Percentiles rank a stretch among this genome's conserved stretches.
Conservation (phyloP, 129 eudicot species). For the Saposhnikovia divaricata region DNA sequence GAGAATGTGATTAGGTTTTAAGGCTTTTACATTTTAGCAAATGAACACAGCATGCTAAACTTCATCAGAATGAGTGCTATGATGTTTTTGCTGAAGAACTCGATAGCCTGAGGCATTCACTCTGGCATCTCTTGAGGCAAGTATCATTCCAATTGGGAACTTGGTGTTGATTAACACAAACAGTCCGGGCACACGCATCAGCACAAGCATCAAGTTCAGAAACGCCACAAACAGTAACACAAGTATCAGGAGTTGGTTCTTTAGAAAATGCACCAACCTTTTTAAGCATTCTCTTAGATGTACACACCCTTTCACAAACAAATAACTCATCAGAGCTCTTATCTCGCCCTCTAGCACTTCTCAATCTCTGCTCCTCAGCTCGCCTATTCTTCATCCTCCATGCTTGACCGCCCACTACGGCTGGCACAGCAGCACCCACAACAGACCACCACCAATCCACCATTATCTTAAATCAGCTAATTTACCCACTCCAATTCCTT, state of each 20-base stretch:
- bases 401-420: conserved; percentile 73
- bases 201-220: conserved; percentile 98
- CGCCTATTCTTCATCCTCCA: conserved; percentile 66
- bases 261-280: conserved; percentile 92
- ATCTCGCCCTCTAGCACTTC: conserved; percentile 78
- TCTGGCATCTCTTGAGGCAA: conserved; percentile 82
- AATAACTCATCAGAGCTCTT: conserved; percentile 90
- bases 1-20: background rate
- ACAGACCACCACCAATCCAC: conserved; percentile 93
- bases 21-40: background rate
- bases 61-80: background rate
- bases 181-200: conserved; percentile 97
- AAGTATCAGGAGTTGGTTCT: conserved; percentile 84
- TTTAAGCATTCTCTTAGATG: conserved; percentile 88
- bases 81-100: background rate
- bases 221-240: conserved; percentile 96
- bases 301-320: conserved; percentile 93
- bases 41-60: background rate
- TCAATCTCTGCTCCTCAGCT: conserved; percentile 73
- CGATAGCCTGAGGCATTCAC: conserved; percentile 85
- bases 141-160: conserved; percentile 97
- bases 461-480: conserved; percentile 19
- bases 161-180: conserved; percentile 94
- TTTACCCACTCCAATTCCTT: background rate
- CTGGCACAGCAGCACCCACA: conserved; percentile 90